Conservation (phyloP, 306 rosid genomes). For the Dryas octopetala region DNA sequence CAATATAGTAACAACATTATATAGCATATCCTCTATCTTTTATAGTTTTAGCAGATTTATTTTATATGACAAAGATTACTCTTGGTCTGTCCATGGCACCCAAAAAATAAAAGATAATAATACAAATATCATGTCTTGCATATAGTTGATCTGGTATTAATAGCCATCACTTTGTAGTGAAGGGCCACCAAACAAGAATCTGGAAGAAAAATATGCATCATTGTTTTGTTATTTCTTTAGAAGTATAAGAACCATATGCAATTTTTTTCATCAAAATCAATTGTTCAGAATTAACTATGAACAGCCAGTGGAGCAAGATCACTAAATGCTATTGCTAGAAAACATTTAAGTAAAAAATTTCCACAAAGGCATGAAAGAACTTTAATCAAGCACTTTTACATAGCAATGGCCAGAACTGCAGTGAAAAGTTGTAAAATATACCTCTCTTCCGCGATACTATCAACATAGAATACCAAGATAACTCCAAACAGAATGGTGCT, state of each 20-base stretch:
- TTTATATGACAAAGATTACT: background rate
- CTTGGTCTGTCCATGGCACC: background rate
- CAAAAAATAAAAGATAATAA: background rate
- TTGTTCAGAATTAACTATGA: background rate
- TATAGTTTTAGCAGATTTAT: background rate
- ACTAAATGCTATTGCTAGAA: background rate
- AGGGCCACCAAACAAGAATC: background rate
- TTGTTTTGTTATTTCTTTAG: background rate
- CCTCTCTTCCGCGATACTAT: constrained; percentile 96
- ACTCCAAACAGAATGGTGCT: constrained; percentile 89
- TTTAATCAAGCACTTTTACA: background rate
- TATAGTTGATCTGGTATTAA: background rate
- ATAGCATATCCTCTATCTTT: background rate
- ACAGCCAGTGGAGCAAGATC: background rate
- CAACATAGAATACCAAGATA: constrained; percentile 82
- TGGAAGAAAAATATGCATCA: background rate
- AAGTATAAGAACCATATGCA: background rate
- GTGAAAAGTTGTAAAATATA: constrained; percentile 24
- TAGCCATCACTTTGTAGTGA: background rate
- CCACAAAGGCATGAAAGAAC: constrained; percentile 7
- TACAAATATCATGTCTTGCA: background rate
- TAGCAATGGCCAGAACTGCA: background rate
- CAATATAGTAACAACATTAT: background rate
- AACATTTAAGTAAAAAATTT: background rate
- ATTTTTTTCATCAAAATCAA: background rate